Evolutionary conservation across 2,329 filamentous ascomycete species (phyloP), one percentile per base, ranked within the genome.

Genomic region (Thermothelomyces thermophilus): DNA sequence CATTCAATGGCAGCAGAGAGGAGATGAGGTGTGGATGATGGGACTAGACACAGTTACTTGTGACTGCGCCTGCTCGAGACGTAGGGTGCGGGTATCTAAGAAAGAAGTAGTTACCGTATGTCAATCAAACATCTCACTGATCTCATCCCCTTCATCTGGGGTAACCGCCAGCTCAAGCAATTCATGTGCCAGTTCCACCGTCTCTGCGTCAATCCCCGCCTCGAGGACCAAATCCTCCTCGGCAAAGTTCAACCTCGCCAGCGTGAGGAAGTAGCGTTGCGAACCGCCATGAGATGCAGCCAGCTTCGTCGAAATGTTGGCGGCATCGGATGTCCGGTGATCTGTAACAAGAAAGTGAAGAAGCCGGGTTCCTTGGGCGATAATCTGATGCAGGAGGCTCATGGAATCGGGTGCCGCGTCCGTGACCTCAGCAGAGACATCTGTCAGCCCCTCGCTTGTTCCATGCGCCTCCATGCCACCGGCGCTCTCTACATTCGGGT

Each of bases 161-260:
- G 87, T 93, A 19, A 95, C 80, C 2, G 82, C 80, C 53, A 88
- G 73, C 64, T 95, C 89, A 34, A 97, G 67, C 55, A 98, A 72
- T 61, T 86, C 82, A 59, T 91, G 84, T 3, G 93, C 91, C 66
- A 84, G 82, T 56, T 91, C 87, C 1, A 85, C 80, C 1, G 89
- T 87, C 56, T 88, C 87, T 24, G 84, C 79, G 31, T 86, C 84
- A 46, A 95, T 84, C 0, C 84, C 84, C 1, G 75, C 73, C 66
- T 96, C 90, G 24, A 94, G 74, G 10, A 93, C 77, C 8, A 87
- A 67, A 26, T 88, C 85, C 54, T 95, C 88, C 43, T 83, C 80
- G 5, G 82, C 84, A 64, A 95, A 96, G 0, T 87, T 89, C n/a
- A 97, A 70, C 36, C 91, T 72, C 0, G 88, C 90, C 39, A 98